A percentile compares a stretch with the other conserved stretches of the same genome.
Conservation (phyloP, 805 yeast species). For the Nakazawaea siamensis region DNA sequence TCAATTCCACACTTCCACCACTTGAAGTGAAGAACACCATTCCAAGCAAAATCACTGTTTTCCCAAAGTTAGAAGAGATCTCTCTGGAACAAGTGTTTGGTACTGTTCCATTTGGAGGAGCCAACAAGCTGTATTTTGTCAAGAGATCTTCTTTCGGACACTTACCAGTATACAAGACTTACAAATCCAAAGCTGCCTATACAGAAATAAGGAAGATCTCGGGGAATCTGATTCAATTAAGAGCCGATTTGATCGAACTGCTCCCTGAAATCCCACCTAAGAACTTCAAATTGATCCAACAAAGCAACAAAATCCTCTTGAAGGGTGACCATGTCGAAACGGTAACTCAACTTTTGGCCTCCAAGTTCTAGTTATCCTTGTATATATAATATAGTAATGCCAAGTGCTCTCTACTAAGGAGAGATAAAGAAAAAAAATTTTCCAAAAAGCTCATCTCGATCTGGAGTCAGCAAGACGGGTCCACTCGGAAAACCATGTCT, state of each 20-base stretch:
- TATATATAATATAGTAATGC: too few species aligned
- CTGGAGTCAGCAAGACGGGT: too few species aligned
- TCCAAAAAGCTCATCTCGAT: too few species aligned
- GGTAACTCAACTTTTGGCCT: slow-evolving; percentile 26
- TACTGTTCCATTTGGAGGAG: slow-evolving; percentile 20
- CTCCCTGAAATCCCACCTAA: slow-evolving; percentile 38
- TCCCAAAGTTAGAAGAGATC: slow-evolving; percentile 20
- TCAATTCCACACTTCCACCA: slow-evolving; percentile 13
- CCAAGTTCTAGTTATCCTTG: slow-evolving; percentile 18
- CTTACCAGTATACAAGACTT: slow-evolving; percentile 74
- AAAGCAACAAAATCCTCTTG: slow-evolving; percentile 44
- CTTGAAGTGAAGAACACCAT: slow-evolving; percentile 1
- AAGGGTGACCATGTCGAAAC: slow-evolving; percentile 35
- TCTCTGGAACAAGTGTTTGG: slow-evolving; percentile 17
- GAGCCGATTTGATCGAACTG: slow-evolving; percentile 50
- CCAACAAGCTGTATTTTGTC: slow-evolving; percentile 30
- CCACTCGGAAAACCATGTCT: slow-evolving; percentile 28
- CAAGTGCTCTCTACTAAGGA: too few species aligned
- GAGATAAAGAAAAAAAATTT: too few species aligned
- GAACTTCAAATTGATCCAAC: slow-evolving; percentile 38
- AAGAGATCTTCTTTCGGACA: slow-evolving; percentile 53
- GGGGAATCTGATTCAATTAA: slow-evolving; percentile 61
- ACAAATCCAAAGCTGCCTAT: slow-evolving; percentile 50
- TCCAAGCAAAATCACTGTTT: slow-evolving; percentile 7
- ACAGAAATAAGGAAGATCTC: slow-evolving; percentile 68